Percentiles rank a stretch among this genome's conserved stretches.
phyloP scores from a whole-genome alignment of 345 rosid genomes.

The Lagerstroemia speciosa region DNA sequence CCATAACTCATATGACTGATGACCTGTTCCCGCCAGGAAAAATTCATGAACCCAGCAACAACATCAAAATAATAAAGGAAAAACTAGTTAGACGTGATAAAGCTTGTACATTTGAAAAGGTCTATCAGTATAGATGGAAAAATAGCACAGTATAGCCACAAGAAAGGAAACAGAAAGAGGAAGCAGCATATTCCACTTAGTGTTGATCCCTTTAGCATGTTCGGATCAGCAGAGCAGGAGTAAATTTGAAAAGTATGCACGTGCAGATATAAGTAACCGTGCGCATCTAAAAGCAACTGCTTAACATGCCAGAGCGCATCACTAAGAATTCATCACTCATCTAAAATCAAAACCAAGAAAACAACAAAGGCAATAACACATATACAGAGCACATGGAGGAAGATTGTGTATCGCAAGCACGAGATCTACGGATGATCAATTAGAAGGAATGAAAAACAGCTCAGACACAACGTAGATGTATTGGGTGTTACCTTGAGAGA shows the following conservation, averaged over 20 bases:
- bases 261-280: background rate
- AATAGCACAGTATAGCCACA: background rate
- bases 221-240: background rate
- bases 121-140: background rate
- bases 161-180: background rate
- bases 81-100: background rate
- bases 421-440: background rate
- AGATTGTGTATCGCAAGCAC: background rate
- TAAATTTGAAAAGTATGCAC: background rate
- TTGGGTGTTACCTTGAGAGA: conserved; percentile 27
- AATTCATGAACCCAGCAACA: background rate
- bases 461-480: background rate
- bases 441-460: background rate
- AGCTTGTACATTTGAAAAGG: background rate
- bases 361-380: background rate
- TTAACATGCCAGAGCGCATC: background rate
- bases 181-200: background rate
- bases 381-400: background rate
- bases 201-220: background rate
- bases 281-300: background rate
- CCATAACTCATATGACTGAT: background rate
- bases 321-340: background rate
- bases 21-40: background rate
- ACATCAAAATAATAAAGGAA: background rate
- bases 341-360: background rate